phyloP scores from a whole-genome alignment of 78 protist genomes.

The Neovahlkampfia damariscottae region DNA sequence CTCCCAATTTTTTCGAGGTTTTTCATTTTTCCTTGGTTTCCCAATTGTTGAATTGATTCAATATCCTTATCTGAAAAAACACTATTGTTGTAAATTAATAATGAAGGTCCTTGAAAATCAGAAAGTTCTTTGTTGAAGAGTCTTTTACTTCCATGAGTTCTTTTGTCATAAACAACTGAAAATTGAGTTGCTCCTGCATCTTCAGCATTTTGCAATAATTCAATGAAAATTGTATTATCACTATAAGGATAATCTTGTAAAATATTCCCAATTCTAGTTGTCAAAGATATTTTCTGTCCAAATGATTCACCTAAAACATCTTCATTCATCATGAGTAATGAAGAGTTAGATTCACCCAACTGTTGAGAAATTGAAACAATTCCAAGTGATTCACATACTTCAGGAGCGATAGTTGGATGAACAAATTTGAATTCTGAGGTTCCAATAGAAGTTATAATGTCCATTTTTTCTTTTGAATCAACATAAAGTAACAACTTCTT shows the following conservation, averaged over 20 bases:
- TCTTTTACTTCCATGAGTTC: neutral
- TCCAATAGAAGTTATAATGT: too few species aligned
- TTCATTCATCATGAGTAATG: neutral
- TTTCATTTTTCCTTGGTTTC: neutral
- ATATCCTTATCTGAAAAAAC: constrained; percentile 26
- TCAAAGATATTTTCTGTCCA: constrained; percentile 7
- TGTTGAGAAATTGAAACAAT: neutral
- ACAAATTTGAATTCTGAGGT: neutral
- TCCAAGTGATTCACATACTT: neutral
- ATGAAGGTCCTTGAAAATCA: constrained; percentile 40
- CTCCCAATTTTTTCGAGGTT: neutral
- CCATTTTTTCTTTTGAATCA: too few species aligned
- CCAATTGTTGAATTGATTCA: constrained; percentile 14
- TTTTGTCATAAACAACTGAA: neutral
- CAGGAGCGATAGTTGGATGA: neutral
- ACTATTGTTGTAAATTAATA: constrained; percentile 24
- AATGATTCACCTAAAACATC: neutral
- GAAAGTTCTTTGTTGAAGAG: neutral
- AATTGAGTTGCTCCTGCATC: constrained; percentile 30
- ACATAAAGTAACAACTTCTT: neutral
- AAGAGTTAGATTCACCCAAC: neutral
- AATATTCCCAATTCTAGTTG: neutral
- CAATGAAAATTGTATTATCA: constrained; percentile 9
- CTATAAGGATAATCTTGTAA: neutral
- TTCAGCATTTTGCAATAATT: constrained; percentile 25